Conservation (phyloP, 139 green algal species). For the Haematococcus lacustris region DNA sequence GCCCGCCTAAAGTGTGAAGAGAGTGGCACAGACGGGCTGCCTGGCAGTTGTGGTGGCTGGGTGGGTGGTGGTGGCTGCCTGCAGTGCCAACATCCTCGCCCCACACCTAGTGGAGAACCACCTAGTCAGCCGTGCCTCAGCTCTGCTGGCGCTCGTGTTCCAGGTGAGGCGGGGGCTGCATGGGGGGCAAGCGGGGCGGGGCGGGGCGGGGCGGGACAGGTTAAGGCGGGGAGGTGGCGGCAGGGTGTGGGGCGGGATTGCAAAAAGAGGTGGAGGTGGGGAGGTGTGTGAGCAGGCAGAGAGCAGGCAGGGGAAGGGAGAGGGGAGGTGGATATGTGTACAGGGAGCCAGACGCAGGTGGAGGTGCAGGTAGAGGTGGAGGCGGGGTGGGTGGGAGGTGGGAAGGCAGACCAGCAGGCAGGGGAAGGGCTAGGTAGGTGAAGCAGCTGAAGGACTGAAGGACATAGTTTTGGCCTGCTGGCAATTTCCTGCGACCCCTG, state of each 20-base stretch:
- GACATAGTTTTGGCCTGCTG: not conserved
- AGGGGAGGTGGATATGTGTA: not conserved
- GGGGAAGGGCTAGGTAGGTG: no score
- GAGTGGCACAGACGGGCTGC: not conserved
- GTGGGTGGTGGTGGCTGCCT: slow-evolving; percentile 3
- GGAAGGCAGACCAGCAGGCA: no score
- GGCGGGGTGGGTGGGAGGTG: no score
- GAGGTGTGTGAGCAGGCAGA: not conserved
- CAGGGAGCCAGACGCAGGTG: not conserved
- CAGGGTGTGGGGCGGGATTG: not conserved
- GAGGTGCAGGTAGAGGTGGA: not conserved
- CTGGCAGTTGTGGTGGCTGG: not conserved
- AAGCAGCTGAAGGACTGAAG: not conserved
- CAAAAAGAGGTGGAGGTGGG: not conserved
- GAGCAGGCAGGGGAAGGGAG: not conserved
- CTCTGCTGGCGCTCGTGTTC: slow-evolving; percentile 54
- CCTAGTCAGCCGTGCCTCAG: slow-evolving; percentile 38
- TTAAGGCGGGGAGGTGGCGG: not conserved
- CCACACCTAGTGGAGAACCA: slow-evolving; percentile 29
- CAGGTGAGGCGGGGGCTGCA: slow-evolving; percentile 15
- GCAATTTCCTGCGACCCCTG: not conserved
- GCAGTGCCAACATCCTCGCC: slow-evolving; percentile 58
- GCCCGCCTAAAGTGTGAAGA: not conserved
- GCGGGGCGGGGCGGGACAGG: not conserved
- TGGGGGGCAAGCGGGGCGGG: no score